Percentiles rank a stretch among this genome's conserved stretches.
phyloP scores from a whole-genome alignment of 306 rosid genomes.

The Castanospermum australe region DNA sequence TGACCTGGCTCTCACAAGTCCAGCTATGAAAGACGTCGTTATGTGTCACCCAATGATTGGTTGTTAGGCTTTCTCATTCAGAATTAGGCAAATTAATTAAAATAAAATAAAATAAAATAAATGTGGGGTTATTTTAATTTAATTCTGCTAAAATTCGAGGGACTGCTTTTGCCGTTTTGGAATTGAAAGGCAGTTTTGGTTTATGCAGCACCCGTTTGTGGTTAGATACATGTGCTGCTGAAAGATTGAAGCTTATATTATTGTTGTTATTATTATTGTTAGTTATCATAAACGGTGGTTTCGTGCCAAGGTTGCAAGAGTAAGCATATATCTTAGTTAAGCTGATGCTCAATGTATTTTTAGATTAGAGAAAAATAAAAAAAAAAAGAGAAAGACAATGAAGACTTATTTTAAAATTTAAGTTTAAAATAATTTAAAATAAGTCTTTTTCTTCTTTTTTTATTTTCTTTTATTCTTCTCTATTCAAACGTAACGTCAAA shows the following conservation, averaged over 20 bases:
- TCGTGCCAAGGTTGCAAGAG: not conserved
- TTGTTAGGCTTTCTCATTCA: slow-evolving; percentile 42
- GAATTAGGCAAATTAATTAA: not conserved
- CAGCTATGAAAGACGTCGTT: slow-evolving; percentile 30
- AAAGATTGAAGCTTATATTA: not conserved
- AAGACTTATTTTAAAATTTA: too few species aligned
- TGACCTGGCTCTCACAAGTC: slow-evolving; percentile 33
- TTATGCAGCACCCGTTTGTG: slow-evolving; percentile 38
- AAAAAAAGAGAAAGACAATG: too few species aligned
- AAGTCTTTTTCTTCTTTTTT: too few species aligned
- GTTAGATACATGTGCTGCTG: slow-evolving; percentile 22
- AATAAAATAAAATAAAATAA: too few species aligned
- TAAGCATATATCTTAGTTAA: not conserved
- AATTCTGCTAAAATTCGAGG: slow-evolving; percentile 8
- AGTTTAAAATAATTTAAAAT: too few species aligned
- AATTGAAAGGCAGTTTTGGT: slow-evolving; percentile 39
- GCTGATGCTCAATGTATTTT: too few species aligned
- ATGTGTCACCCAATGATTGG: slow-evolving; percentile 44
- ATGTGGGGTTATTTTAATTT: not conserved
- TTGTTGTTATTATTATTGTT: not conserved
- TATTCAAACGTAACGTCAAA: too few species aligned
- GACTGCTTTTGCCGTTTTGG: slow-evolving; percentile 43
- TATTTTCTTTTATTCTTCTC: too few species aligned
- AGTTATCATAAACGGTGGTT: not conserved
- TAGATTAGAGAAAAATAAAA: too few species aligned